Percentiles rank a stretch among this genome's conserved stretches.
Conservation (phyloP, 192 early-diverging fungal genomes). For the Dispira parvispora region DNA sequence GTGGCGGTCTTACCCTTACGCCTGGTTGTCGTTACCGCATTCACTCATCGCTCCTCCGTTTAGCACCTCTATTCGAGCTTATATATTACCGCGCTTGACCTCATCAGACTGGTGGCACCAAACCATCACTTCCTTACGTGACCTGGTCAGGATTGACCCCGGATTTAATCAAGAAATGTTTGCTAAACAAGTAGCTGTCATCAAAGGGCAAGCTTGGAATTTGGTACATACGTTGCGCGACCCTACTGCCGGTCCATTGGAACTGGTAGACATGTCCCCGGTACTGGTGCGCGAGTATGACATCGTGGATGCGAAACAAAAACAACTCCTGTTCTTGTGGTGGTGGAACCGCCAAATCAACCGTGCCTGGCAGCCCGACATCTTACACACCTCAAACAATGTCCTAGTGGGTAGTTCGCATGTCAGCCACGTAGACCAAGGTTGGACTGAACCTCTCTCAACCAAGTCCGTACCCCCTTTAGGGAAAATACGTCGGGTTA, state of each 20-base stretch:
- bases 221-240: slow-evolving; percentile 51
- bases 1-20: slow-evolving; percentile 80
- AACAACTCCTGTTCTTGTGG: neutral
- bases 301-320: slow-evolving; percentile 11
- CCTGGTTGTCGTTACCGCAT: slow-evolving; percentile 64
- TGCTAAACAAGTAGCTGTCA: slow-evolving; percentile 57
- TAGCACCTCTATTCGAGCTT: slow-evolving; percentile 43
- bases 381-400: neutral
- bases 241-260: slow-evolving; percentile 30
- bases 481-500: neutral
- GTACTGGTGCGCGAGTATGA: slow-evolving; percentile 32
- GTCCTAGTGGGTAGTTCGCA: neutral
- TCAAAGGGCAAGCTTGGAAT: slow-evolving; percentile 78
- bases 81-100: slow-evolving; percentile 48
- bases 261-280: slow-evolving; percentile 27
- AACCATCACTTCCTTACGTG: slow-evolving; percentile 45
- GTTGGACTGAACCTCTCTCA: neutral
- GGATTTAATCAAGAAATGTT: slow-evolving; percentile 74
- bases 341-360: neutral
- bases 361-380: neutral
- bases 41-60: slow-evolving; percentile 44
- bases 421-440: neutral
- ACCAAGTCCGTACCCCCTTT: neutral
- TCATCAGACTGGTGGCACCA: slow-evolving; percentile 63
- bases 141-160: slow-evolving; percentile 49